Conservation (phyloP, 345 rosid species). For the Eucalyptus regnans region DNA sequence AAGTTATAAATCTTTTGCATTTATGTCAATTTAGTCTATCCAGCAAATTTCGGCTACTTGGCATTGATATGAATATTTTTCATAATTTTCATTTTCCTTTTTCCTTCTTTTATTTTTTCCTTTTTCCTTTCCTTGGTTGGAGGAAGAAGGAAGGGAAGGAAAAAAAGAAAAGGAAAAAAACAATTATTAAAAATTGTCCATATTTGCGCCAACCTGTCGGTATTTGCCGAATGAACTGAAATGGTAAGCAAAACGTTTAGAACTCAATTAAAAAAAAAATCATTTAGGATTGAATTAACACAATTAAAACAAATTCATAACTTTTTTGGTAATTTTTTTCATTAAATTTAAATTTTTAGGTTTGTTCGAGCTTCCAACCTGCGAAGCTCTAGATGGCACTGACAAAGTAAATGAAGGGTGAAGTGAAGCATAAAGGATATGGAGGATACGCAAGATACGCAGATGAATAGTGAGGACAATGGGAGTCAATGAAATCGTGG, state of each 20-base stretch:
- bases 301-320: accelerated
- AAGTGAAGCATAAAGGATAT: accelerated
- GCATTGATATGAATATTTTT: accelerated
- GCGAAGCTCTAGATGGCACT: not conserved
- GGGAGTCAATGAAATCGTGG: not conserved
- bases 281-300: accelerated
- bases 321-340: no score
- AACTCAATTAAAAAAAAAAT: accelerated
- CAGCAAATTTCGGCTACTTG: accelerated
- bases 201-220: accelerated
- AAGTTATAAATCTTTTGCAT: accelerated
- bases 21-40: accelerated
- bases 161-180: no score
- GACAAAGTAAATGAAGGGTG: not conserved
- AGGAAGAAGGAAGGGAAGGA: no score
- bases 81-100: no score
- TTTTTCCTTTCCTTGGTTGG: no score
- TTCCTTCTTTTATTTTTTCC: no score
- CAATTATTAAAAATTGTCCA: no score
- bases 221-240: accelerated
- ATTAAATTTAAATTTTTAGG: accelerated
- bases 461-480: not conserved
- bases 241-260: accelerated
- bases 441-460: accelerated
- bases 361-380: accelerated